Base-by-base conservation (phyloP, 1,284 basidiomycete genomes). In the Inonotus hispidus region DNA sequence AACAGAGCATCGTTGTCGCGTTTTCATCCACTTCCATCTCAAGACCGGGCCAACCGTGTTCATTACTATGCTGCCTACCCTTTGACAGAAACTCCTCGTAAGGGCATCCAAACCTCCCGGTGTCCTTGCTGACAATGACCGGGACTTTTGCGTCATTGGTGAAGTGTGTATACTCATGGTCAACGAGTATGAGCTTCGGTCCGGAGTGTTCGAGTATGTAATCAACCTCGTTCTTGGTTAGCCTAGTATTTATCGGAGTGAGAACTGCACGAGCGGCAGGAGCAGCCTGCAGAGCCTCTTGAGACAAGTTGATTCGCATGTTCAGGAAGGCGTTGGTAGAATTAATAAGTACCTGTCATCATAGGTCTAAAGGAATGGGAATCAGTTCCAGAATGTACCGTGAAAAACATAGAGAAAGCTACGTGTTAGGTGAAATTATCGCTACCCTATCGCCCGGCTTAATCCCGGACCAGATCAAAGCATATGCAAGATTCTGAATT, bases 141-240 rank as follows among this genome's bases (percentile, higher is more conserved):
- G 79, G 81, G 8, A 83, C 75, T 2, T 77, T 79, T 5, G 77
- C 72, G 10, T 76, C 74, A 45, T 77, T 68, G 10, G 84, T 75
- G 39, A 93, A 82, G 66, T 87, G 81, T 2, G 70, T 70, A 67
- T 81, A 92, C 67, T 93, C 88, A 65, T 85, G 75, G 68, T 95
- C 92, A 32, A 90, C 82, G 29, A 95, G 78, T 58, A 94, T 80
- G 56, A 95, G 75, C 63, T 79, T 84, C 37, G 88, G 73, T 43
- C 81, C 87, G 66, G 89, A 91, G 72, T 95, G 90, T 29, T 88
- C 81, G 37, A 94, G 78, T 61, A 95, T 93, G 70, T 93, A 95
- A 27, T 79, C 78, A 14, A 94, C 84, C 70, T 95, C 93, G 4
- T 77, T 74, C 8, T 80, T 80, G 14, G 85, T 92, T 21, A 95